Evolutionary conservation across 768 basidiomycete species (phyloP).

Genomic region (Royoungia palumana): DNA sequence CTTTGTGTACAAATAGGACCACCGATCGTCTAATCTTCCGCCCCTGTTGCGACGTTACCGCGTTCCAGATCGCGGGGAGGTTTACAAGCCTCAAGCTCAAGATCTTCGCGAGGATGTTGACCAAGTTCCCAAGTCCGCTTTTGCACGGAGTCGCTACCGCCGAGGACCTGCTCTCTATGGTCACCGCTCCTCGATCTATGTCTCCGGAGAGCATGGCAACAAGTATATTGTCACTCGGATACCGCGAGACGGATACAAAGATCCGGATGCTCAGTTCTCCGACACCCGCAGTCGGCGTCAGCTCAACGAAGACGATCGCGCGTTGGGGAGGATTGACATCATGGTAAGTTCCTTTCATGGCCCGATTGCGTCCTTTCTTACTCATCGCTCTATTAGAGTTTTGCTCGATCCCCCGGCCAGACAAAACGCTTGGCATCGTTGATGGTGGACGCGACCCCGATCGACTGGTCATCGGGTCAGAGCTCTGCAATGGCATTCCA

Average conservation of each 20-base stretch:
- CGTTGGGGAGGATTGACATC: conserved; percentile 46
- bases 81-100: background rate
- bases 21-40: conserved; percentile 6
- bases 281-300: conserved; percentile 8
- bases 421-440: conserved; percentile 23
- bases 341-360: conserved; percentile 35
- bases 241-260: background rate
- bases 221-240: conserved; percentile 26
- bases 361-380: conserved; percentile 2
- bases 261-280: background rate
- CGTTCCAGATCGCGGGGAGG: background rate
- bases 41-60: conserved; percentile 16
- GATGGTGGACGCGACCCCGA: conserved; percentile 14
- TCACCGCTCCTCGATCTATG: conserved; percentile 22
- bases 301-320: conserved; percentile 20
- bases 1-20: background rate
- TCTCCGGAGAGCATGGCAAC: conserved; percentile 25
- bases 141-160: conserved; percentile 20
- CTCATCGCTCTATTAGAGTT: conserved; percentile 1
- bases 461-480: conserved; percentile 31
- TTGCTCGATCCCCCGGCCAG: background rate
- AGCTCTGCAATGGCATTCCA: conserved; percentile 32
- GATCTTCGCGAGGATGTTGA: background rate
- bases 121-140: conserved; percentile 13
- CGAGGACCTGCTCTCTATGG: conserved; percentile 3